Evolutionary conservation across 2,329 filamentous ascomycete species (phyloP), one percentile per base, ranked within the genome.

Genomic region (Decorospora gaudefroyi): DNA sequence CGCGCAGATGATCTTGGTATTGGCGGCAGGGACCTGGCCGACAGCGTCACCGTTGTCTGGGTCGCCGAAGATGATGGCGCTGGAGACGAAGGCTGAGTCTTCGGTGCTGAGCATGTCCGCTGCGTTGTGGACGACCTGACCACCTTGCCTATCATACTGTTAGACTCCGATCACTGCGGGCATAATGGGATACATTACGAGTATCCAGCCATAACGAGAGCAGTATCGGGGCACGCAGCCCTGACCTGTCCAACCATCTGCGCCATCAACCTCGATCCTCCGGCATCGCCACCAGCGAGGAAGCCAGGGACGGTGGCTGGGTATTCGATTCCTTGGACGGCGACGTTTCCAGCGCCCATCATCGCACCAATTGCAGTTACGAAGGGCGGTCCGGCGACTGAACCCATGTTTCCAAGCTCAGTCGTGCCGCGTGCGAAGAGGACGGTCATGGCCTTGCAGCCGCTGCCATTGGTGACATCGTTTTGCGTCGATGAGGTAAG

Each of bases 401-500:
- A 59, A 15, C 80, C 80, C 35, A 82, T 75, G 53, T 79, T 81
- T 27, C 78, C 78, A 1, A 50, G 23, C 62, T 82, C 78, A 4
- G 72, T 75, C 3, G 79, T 81, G 6, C 80, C 79, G 12, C 79
- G 74, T n/a, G 79, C 79, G 53, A 78, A 82, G 54, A 83, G 75
- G 37, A 82, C 63, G 6, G 78, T 81, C 49, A 78, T 71, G 21
- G 69, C 58, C 22, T 73, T 74, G 63, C 76, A 78, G 31, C 41
- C 55, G n/a, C 53, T 46, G 30, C 58, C 55, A 28, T 53, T 55
- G 12, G 45, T 61, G 25, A 68, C 47, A 33, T 68, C 65, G 37
- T 63, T 64, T 30, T 65, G 57, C 0, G 54, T 60, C 8, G 22
- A 41, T 16, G 51, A 58, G 11, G 38, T 53, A n/a, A 67, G 53